Evolutionary conservation across 208 protist species (phyloP).

Genomic region (Ichthyophonus hoferi): DNA sequence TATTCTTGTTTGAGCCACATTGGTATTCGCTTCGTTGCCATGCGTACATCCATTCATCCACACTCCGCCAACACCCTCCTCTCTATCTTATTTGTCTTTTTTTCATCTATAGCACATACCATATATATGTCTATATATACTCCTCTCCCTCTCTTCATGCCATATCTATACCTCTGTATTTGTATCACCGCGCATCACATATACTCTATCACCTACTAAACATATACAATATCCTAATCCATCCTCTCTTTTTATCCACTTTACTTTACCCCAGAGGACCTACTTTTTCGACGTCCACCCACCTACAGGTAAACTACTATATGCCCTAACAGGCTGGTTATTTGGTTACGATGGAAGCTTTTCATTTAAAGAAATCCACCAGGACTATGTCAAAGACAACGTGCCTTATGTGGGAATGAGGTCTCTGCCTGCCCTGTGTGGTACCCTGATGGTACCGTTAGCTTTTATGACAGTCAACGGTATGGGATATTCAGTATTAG

Average conservation of each 20-base stretch:
- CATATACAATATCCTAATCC: no score
- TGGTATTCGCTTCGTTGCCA: background rate
- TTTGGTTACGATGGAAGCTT: conserved; percentile 37
- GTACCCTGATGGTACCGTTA: conserved; percentile 13
- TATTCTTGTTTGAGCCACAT: no score
- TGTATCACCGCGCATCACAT: no score
- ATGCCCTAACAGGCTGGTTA: background rate
- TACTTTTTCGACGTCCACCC: conserved; percentile 54
- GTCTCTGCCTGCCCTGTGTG: background rate
- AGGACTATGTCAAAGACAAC: conserved; percentile 21
- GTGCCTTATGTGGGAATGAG: conserved; percentile 41
- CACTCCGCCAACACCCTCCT: background rate
- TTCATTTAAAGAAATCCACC: conserved; percentile 34
- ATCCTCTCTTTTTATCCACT: no score
- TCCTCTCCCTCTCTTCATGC: no score
- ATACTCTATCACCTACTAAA: no score
- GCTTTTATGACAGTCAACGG: conserved; percentile 18
- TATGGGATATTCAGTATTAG: conserved; percentile 33
- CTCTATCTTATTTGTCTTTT: background rate
- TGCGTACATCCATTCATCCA: background rate
- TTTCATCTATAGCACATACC: background rate
- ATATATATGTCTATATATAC: background rate
- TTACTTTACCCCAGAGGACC: background rate
- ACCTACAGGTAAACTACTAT: conserved; percentile 42
- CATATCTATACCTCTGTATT: no score